A percentile compares a stretch with the other conserved stretches of the same genome.
Evolutionary conservation across 225 moss, liverwort and hornwort genomes (phyloP).

Genomic region (Takakia lepidozioides): DNA sequence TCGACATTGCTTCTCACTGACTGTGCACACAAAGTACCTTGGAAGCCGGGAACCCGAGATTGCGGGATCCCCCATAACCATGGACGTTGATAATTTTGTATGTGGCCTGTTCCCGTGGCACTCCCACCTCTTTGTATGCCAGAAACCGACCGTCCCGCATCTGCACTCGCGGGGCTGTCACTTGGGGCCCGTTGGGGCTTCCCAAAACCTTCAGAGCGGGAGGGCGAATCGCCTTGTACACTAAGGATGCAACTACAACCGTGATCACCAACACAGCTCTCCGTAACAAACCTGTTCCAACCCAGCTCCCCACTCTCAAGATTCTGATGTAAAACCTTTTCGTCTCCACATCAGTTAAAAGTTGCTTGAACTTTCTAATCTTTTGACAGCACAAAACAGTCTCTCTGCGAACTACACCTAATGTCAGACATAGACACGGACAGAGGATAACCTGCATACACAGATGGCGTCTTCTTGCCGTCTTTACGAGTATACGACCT

Average conservation of each 20-base stretch:
- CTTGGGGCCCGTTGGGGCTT: slow-evolving; percentile 53
- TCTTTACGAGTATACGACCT: slow-evolving; percentile 48
- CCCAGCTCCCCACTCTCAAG: too few relatives aligned
- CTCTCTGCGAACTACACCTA: neutral
- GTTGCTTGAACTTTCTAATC: neutral
- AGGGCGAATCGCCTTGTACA: slow-evolving; percentile 48
- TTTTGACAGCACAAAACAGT: neutral
- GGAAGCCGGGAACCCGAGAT: slow-evolving; percentile 22
- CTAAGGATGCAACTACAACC: slow-evolving; percentile 41
- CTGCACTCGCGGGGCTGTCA: slow-evolving; percentile 70
- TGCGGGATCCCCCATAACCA: slow-evolving; percentile 69
- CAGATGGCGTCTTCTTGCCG: slow-evolving; percentile 4
- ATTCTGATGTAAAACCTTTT: too few relatives aligned
- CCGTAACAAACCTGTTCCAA: slow-evolving; percentile 36
- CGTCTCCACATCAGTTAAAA: neutral
- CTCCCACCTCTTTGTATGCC: slow-evolving; percentile 76
- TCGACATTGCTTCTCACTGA: neutral
- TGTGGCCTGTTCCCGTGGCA: slow-evolving; percentile 41
- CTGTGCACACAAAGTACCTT: slow-evolving; percentile 10
- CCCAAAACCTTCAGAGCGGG: slow-evolving; percentile 45
- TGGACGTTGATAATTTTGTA: slow-evolving; percentile 62
- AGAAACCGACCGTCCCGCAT: slow-evolving; percentile 80
- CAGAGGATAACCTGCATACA: slow-evolving; percentile 3
- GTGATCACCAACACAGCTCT: slow-evolving; percentile 44
- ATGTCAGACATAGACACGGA: neutral